Evolutionary conservation across 2,329 filamentous ascomycete genomes (phyloP), one percentile per base, ranked within the genome.

Genomic region (Neofusicoccum cordaticola): DNA sequence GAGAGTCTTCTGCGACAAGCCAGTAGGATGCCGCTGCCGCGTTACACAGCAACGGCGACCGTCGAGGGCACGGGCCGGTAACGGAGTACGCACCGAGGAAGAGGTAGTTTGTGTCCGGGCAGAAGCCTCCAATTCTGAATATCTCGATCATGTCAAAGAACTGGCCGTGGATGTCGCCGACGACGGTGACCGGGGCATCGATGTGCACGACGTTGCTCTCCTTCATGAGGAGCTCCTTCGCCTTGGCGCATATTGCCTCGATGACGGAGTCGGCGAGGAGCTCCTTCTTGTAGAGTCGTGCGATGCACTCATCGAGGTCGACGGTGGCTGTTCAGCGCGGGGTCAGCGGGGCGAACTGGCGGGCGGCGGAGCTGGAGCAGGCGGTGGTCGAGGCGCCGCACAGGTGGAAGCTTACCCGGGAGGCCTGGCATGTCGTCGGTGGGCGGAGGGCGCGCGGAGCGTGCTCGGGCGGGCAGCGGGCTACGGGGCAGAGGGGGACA

Each of bases 141-240:
- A 99, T 98, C 84, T 99, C 95, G 69, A 99, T 95, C 81, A 99
- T 88, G 78, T 99, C 95, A 79, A 94, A 98, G 82, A 99, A 99
- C 79, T 99, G 95, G 66, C 95, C 95, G 78, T 99, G 95, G 70
- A 99, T 99, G 77, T 99, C 95, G 69, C 95, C 95, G 44, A 99
- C 95, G 9, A 99, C 95, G 15, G 95, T 99, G 66, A 99, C 92
- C 1, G 95, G 95, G 37, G 95, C 93, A 71, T 88, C 88, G 68
- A 99, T 96, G 78, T 99, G 95, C 66, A 99, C 95, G 68, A 99
- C 95, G 80, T 99, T 99, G 86, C 94, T 98, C 87, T 99, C 95
- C 76, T 96, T 94, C 95, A 99, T 99, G 71, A 99, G 86, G 71
- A 99, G 85, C 83, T 99, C 95, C 77, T 99, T 99, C 22, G 96